Evolutionary conservation across 257 asterid species (phyloP).

Genomic region (Avicennia marina): DNA sequence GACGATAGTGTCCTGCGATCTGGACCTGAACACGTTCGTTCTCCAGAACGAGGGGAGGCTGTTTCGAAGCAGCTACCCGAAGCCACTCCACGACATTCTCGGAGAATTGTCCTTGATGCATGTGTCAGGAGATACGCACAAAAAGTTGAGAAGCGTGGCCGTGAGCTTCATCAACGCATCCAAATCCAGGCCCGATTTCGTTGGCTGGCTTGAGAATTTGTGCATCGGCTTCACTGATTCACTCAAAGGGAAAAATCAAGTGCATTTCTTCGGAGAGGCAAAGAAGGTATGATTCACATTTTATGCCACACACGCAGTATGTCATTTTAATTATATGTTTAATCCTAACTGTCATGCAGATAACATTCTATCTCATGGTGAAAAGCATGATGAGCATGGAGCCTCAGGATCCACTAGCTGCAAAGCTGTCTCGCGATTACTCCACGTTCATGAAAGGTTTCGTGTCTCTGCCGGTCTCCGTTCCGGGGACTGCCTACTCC

Average conservation of each 20-base stretch:
- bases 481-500: slow-evolving; percentile 74
- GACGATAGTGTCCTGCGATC: slow-evolving; percentile 71
- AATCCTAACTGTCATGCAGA: slow-evolving; percentile 35
- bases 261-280: slow-evolving; percentile 49
- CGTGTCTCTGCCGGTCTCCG: slow-evolving; percentile 58
- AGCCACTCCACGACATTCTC: slow-evolving; percentile 50
- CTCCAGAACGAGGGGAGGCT: slow-evolving; percentile 65
- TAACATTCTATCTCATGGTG: slow-evolving; percentile 60
- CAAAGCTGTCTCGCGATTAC: slow-evolving; percentile 40
- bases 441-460: slow-evolving; percentile 81
- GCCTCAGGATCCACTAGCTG: slow-evolving; percentile 52
- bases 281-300: slow-evolving; percentile 68
- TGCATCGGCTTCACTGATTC: slow-evolving; percentile 27
- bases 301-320: too few species aligned
- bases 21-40: slow-evolving; percentile 46
- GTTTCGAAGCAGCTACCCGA: slow-evolving; percentile 61
- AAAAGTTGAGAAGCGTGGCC: slow-evolving; percentile 42
- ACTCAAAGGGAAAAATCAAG: slow-evolving; percentile 26
- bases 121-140: slow-evolving; percentile 53
- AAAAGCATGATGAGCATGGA: slow-evolving; percentile 53
- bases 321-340: neutral
- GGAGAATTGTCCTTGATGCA: slow-evolving; percentile 54
- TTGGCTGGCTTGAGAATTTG: slow-evolving; percentile 26
- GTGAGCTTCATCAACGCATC: slow-evolving; percentile 42
- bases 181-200: slow-evolving; percentile 36